Conservation (phyloP, 1,139 yeast species). For the Candida sanyaensis region DNA sequence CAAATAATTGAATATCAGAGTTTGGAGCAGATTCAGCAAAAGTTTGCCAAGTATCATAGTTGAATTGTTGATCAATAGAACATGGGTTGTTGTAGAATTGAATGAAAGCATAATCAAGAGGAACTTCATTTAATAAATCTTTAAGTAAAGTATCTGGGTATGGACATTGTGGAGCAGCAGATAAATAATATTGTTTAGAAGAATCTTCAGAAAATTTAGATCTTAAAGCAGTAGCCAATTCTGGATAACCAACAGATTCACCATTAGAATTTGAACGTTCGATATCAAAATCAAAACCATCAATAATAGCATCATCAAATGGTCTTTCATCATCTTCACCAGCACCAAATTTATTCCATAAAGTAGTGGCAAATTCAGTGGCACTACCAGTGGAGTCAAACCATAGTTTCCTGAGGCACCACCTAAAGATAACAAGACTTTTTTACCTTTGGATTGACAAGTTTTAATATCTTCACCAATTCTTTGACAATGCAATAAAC, state of each 20-base stretch:
- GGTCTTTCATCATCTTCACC: conserved; percentile 68
- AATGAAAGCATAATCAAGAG: conserved; percentile 81
- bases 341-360: conserved; percentile 86
- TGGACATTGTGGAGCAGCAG: conserved; percentile 95
- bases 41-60: conserved; percentile 81
- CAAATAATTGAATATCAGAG: conserved; percentile 36
- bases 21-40: conserved; percentile 49
- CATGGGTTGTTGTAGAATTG: conserved; percentile 95
- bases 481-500: conserved; percentile 58
- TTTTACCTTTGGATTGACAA: conserved; percentile 80
- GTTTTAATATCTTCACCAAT: conserved; percentile 73
- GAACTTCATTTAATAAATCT: conserved; percentile 57
- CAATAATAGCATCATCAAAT: conserved; percentile 53
- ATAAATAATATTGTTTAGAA: conserved; percentile 66
- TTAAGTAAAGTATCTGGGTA: conserved; percentile 88
- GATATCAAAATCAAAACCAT: conserved; percentile 46
- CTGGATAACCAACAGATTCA: conserved; percentile 60
- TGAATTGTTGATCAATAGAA: conserved; percentile 57
- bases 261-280: conserved; percentile 26
- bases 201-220: conserved; percentile 51
- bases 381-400: conserved; percentile 59
- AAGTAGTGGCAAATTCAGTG: conserved; percentile 61
- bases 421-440: conserved; percentile 79
- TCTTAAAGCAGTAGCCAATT: conserved; percentile 64
- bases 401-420: conserved; percentile 86